Evolutionary conservation across 2,329 filamentous ascomycete genomes (phyloP), one percentile per base, ranked within the genome.

Genomic region (Ophiostoma tasmaniense): DNA sequence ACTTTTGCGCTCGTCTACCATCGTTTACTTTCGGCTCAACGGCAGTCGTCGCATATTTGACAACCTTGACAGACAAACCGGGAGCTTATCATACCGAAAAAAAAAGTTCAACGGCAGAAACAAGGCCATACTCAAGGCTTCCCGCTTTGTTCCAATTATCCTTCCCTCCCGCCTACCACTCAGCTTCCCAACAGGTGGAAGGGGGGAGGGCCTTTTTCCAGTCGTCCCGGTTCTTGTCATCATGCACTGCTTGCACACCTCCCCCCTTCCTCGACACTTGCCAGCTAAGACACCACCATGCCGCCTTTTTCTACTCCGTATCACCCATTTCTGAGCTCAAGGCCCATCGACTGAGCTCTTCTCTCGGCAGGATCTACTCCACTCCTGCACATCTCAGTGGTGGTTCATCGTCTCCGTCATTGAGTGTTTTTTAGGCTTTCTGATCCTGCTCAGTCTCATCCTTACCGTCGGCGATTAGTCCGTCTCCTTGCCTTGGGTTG

Each of bases 241-340:
- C 55, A 61, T 61, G 50, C 50, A 25, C 22, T 22, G 22, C 22
- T 55, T 22, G n/a, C 50, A 55, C 50, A 55, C 50, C 50, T 25
- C 22, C 45, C 45, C n/a, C 50, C 50, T 11, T 55, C 42, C 8
- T 22, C 55, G 14, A 61, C 25, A 61, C 55, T 33, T 61, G 55
- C 13, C 55, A 61, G 25, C n/a, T 55, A 30, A 30, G 11, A 61
- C 55, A 61, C 22, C 55, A 61, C 13, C 22, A 30, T 61, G 30
- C 25, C 25, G 55, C 55, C 55, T 61, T 61, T 61, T 61, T 61
- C 55, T 61, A 61, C 55, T 61, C 55, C 25, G 50, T 61, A 17
- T 61, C 17, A 30, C 13, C 55, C 55, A 28, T 17, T 17, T 30
- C 14, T 3, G 30, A 30, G 2, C 52, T 61, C 11, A 14, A 59